Conservation (phyloP, 2,329 filamentous ascomycete species). For the Colletotrichum tanaceti region DNA sequence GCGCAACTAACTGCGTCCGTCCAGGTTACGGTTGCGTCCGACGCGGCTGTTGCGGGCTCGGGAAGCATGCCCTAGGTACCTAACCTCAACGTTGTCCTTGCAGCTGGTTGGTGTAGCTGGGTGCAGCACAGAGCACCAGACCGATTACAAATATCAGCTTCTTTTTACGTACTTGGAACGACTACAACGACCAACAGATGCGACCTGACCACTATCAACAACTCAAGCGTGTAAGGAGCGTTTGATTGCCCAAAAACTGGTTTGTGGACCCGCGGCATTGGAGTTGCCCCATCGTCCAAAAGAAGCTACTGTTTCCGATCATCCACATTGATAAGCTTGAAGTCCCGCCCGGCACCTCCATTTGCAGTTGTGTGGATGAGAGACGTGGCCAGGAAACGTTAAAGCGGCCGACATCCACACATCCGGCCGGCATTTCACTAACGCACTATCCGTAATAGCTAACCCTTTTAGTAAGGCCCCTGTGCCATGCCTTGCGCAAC, state of each 20-base stretch:
- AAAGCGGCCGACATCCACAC: neutral
- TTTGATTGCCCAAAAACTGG: conserved; percentile 6
- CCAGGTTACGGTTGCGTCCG: neutral
- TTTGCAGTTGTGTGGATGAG: neutral
- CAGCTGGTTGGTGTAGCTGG: neutral
- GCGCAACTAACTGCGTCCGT: neutral
- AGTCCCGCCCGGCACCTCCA: neutral
- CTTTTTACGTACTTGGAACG: neutral
- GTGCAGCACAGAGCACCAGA: neutral
- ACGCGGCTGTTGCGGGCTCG: neutral
- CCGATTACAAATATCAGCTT: neutral
- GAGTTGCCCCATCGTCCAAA: neutral
- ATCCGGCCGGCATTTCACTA: conserved; percentile 14
- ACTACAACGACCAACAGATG: neutral
- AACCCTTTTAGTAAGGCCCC: neutral
- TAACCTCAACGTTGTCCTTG: neutral
- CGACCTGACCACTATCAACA: neutral
- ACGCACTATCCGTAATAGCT: no score
- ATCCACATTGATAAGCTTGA: conserved; percentile 25
- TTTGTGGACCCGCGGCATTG: conserved; percentile 3
- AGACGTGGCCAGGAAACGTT: neutral
- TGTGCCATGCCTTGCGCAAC: neutral
- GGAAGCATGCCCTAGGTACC: neutral
- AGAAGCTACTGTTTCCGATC: conserved; percentile 1
- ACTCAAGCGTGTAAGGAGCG: neutral